Conservation (phyloP, 306 rosid species). For the Cucurbita pepo region DNA sequence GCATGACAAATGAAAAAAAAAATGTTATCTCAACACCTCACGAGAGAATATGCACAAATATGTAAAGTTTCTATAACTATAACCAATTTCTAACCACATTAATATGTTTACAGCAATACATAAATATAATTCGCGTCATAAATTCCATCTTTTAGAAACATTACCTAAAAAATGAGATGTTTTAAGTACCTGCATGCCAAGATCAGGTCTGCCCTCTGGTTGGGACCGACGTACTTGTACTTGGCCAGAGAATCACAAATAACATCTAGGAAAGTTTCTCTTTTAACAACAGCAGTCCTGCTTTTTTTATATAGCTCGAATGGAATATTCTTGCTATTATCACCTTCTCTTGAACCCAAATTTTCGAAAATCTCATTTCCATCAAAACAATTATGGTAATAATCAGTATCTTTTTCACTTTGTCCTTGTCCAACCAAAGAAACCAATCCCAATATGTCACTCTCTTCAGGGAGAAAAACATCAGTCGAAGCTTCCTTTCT, state of each 20-base stretch:
- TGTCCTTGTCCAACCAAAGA: conserved; percentile 10
- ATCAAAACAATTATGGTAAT: not conserved
- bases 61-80: not conserved
- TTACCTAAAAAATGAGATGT: not conserved
- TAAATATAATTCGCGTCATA: not conserved
- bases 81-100: not conserved
- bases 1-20: not conserved
- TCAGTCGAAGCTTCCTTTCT: conserved; percentile 24
- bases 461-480: conserved; percentile 27
- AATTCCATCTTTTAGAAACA: not conserved
- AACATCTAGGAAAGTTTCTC: conserved; percentile 54
- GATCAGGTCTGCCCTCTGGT: conserved; percentile 67
- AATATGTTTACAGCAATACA: not conserved
- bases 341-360: conserved; percentile 19
- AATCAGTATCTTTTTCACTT: conserved; percentile 11
- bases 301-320: conserved; percentile 77
- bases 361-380: conserved; percentile 20
- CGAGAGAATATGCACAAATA: not conserved
- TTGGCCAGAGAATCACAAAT: conserved; percentile 72
- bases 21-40: no score
- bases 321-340: conserved; percentile 31
- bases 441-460: conserved; percentile 13
- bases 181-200: conserved; percentile 71
- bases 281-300: conserved; percentile 45
- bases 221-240: conserved; percentile 86